phyloP scores from a whole-genome alignment of 441 rosid genomes.

The Eutrema salsugineum region DNA sequence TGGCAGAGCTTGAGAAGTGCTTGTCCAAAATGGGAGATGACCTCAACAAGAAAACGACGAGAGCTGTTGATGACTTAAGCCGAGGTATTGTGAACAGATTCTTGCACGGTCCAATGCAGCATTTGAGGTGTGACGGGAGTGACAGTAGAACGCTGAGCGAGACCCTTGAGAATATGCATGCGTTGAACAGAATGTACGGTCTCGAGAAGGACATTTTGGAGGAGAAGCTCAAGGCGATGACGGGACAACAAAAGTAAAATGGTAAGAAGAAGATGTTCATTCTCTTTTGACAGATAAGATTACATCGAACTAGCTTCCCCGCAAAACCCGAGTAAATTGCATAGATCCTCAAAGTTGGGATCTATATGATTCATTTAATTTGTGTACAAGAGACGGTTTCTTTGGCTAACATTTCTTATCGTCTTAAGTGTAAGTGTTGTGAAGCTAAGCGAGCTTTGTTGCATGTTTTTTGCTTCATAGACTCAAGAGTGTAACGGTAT shows the following conservation, averaged over 20 bases:
- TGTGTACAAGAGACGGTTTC: slow-evolving; percentile 18
- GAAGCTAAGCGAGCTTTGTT: slow-evolving; percentile 15
- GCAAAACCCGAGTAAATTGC: slow-evolving; percentile 14
- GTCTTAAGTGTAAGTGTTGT: slow-evolving; percentile 17
- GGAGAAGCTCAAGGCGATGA: slow-evolving; percentile 78
- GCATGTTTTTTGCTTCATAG: slow-evolving; percentile 20
- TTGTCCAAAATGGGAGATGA: slow-evolving; percentile 94
- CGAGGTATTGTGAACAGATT: slow-evolving; percentile 92
- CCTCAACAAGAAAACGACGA: slow-evolving; percentile 70
- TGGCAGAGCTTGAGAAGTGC: slow-evolving; percentile 84
- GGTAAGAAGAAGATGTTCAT: slow-evolving; percentile 2
- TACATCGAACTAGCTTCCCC: not conserved
- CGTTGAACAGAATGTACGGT: slow-evolving; percentile 87
- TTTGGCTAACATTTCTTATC: slow-evolving; percentile 10
- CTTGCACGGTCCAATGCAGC: slow-evolving; percentile 98
- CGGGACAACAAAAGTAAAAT: slow-evolving; percentile 38
- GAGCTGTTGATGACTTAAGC: slow-evolving; percentile 87
- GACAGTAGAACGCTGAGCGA: slow-evolving; percentile 72
- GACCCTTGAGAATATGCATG: slow-evolving; percentile 95
- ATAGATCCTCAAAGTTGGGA: slow-evolving; percentile 9
- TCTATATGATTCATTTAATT: slow-evolving; percentile 23
- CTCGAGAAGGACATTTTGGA: slow-evolving; percentile 87
- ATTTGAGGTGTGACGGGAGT: slow-evolving; percentile 80
- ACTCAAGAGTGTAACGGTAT: slow-evolving; percentile 21
- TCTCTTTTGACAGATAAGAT: slow-evolving; percentile 11